Evolutionary conservation across 1,284 basidiomycete genomes (phyloP).

Genomic region (Rhodofomes roseus): DNA sequence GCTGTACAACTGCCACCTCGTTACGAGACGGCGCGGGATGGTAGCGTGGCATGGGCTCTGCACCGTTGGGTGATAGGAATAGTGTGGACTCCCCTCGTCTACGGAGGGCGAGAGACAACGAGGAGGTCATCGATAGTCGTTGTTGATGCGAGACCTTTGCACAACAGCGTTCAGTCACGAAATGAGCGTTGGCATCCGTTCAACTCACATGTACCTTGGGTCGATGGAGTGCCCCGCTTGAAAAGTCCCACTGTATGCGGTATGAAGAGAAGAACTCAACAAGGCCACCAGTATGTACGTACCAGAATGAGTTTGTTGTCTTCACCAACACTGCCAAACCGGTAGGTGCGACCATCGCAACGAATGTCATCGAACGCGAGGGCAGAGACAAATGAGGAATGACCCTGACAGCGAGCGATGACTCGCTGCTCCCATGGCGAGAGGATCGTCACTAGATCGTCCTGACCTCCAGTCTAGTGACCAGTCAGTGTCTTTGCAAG

Average conservation of each 20-base stretch:
- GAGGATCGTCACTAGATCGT: slow-evolving; percentile 92
- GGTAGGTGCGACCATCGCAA: slow-evolving; percentile 83
- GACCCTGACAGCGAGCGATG: slow-evolving; percentile 95
- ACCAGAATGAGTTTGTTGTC: slow-evolving; percentile 91
- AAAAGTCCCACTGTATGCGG: slow-evolving; percentile 83
- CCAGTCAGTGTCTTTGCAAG: background rate
- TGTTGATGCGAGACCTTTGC: slow-evolving; percentile 55
- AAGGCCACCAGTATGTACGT: background rate
- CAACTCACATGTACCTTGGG: slow-evolving; percentile 54
- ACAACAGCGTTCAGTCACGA: background rate
- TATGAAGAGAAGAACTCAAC: background rate
- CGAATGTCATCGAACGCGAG: slow-evolving; percentile 87
- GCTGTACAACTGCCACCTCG: slow-evolving; percentile 88
- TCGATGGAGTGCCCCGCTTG: slow-evolving; percentile 70
- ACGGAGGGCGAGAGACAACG: slow-evolving; percentile 62
- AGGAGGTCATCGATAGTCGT: slow-evolving; percentile 72
- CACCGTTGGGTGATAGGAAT: slow-evolving; percentile 45
- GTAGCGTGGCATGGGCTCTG: slow-evolving; percentile 49
- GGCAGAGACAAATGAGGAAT: slow-evolving; percentile 89
- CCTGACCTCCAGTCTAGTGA: slow-evolving; percentile 77
- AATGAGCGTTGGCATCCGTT: background rate
- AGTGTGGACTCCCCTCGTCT: slow-evolving; percentile 48
- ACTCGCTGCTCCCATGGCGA: slow-evolving; percentile 90
- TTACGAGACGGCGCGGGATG: slow-evolving; percentile 87
- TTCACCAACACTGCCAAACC: slow-evolving; percentile 91